phyloP scores from a whole-genome alignment of 192 early-diverging fungal species.

The Coemansia sp. region DNA sequence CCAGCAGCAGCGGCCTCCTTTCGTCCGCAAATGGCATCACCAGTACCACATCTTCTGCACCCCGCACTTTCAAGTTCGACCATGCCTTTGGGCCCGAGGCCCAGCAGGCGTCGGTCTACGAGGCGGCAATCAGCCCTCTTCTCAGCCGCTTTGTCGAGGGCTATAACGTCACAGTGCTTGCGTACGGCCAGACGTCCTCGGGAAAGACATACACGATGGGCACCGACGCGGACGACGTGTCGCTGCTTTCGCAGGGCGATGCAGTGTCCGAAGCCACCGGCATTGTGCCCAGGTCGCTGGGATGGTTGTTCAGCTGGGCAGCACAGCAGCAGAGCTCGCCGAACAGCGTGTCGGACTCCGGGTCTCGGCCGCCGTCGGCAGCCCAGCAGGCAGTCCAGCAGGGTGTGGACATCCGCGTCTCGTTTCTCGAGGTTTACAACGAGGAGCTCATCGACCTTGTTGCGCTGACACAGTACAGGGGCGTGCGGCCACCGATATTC shows the following conservation, averaged over 20 bases:
- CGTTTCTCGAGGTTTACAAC: slow-evolving; percentile 96
- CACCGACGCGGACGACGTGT: slow-evolving; percentile 55
- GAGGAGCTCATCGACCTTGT: slow-evolving; percentile 94
- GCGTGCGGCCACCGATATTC: slow-evolving; percentile 62
- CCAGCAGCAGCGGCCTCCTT: neutral
- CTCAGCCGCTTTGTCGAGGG: slow-evolving; percentile 69
- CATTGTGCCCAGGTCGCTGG: slow-evolving; percentile 75
- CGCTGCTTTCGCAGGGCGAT: slow-evolving; percentile 13
- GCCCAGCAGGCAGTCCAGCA: slow-evolving; percentile 6
- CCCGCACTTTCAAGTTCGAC: slow-evolving; percentile 63
- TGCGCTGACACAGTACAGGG: slow-evolving; percentile 59
- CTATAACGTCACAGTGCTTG: slow-evolving; percentile 93
- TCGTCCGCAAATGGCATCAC: slow-evolving; percentile 3
- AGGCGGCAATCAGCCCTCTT: slow-evolving; percentile 55
- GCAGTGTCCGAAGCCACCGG: slow-evolving; percentile 33
- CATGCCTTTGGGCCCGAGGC: slow-evolving; percentile 63
- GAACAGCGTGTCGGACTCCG: neutral
- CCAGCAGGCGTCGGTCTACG: slow-evolving; percentile 64
- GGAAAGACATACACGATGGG: slow-evolving; percentile 99
- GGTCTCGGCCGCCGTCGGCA: neutral
- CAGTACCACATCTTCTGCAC: slow-evolving; percentile 1
- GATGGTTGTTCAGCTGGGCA: slow-evolving; percentile 59
- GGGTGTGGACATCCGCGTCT: slow-evolving; percentile 58
- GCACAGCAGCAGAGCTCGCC: slow-evolving; percentile 14
- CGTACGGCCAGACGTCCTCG: slow-evolving; percentile 90